A percentile compares a stretch with the other conserved stretches of the same genome.
These are phyloP conservation scores for Hexamita inflata DNA, from an alignment of 208 protist species.

Conservation along the genomic window DNA sequence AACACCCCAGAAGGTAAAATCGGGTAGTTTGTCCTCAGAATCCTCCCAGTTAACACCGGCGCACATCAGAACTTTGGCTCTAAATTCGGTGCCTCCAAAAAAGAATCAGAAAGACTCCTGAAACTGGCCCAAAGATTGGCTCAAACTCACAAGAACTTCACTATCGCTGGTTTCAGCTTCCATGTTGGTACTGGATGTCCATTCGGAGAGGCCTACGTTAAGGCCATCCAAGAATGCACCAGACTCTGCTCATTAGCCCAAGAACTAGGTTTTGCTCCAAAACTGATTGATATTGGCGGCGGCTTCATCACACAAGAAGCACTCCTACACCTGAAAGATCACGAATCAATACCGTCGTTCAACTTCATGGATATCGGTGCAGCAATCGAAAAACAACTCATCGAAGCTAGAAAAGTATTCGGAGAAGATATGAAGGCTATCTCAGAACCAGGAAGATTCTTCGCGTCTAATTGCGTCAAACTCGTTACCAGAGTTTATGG, in stretches of 20 bases:
- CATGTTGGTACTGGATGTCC: conserved; percentile 61
- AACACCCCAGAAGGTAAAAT: conserved; percentile 54
- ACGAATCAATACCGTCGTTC: background rate
- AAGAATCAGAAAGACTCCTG: conserved; percentile 47
- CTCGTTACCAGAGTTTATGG: conserved; percentile 15
- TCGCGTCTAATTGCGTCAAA: conserved; percentile 35
- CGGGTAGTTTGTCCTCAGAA: conserved; percentile 44
- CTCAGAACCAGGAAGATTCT: conserved; percentile 63
- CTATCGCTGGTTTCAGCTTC: conserved; percentile 61
- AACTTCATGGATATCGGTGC: conserved; percentile 51
- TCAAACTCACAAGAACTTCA: too few species aligned
- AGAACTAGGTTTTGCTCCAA: conserved; percentile 46
- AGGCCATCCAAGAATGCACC: conserved; percentile 46
- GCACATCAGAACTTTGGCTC: conserved; percentile 52
- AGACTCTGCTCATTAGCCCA: conserved; percentile 50
- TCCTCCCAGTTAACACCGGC: conserved; percentile 58
- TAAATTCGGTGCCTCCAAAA: conserved; percentile 60
- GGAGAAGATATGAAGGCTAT: conserved; percentile 61
- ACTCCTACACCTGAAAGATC: background rate
- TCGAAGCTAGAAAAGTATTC: conserved; percentile 45
- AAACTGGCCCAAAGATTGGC: conserved; percentile 44
- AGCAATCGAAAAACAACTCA: conserved; percentile 44
- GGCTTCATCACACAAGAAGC: conserved; percentile 46
- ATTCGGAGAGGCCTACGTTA: conserved; percentile 44
- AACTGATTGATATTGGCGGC: conserved; percentile 61